Base-by-base conservation (phyloP, 2,329 filamentous ascomycete genomes). In the Neofusicoccum cordaticola region DNA sequence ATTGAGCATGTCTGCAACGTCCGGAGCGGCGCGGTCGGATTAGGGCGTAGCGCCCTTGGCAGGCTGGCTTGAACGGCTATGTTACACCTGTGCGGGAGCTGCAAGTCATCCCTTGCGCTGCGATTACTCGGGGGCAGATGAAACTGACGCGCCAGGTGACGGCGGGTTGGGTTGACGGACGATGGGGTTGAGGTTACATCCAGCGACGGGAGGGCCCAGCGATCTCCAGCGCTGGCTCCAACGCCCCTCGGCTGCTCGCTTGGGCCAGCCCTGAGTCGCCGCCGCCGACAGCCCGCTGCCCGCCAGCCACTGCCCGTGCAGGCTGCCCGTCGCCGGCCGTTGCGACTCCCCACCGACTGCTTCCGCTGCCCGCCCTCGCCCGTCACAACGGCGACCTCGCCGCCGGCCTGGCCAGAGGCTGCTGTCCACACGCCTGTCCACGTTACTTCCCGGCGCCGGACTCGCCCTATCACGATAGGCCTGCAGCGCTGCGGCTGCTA, bases 1-100 rank as follows among this genome's bases (percentile, higher is more conserved):
- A 65, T 65, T 61, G 63, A 65, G 63, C 63, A 65, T 65, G 53
- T 60, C 63, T 65, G 63, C 63, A 65, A 65, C 63, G 63, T 65
- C 45, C 44, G 61, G 56, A 45, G 56, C 44, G 53, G 45, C 53
- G 53, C 53, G 56, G 63, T 60, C 53, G 61, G 61, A 63, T 52
- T 47, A 37, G 60, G 61, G 61, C 61, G 39, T 51, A 51, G 61
- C 61, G 47, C 41, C 37, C 61, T 63, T 63, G 61, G 61, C 61
- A 35, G 47, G 39, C 37, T 42, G 35, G 61, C 61, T 27, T 35
- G 37, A 35, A 22, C 45, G 31, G 52, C 50, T 52, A 65, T 65
- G 63, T 65, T 63, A 63, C 64, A 65, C 64, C 34, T 39, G 50
- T 27, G 39, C 41, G 22, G 39, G 41, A 58, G 41, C 56, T 60